Conservation (phyloP, 352 stramenopile species). For the Plasmopara muralis region DNA sequence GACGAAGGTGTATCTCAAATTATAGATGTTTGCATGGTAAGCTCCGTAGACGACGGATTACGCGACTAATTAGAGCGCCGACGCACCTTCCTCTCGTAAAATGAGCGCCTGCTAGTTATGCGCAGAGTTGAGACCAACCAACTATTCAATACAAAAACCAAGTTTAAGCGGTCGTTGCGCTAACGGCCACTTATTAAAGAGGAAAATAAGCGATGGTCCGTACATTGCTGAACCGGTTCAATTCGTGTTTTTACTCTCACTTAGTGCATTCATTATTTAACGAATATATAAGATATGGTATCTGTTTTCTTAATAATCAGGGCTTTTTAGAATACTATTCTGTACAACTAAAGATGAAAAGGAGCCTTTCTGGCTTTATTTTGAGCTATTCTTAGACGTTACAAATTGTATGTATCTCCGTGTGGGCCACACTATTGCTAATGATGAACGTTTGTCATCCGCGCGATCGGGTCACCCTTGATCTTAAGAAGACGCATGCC, state of each 20-base stretch:
- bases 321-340: no score
- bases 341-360: no score
- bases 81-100: slow-evolving; percentile 51
- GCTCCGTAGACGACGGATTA: slow-evolving; percentile 7
- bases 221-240: slow-evolving; percentile 19
- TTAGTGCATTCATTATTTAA: no score
- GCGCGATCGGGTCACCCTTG: slow-evolving; percentile 3
- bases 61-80: slow-evolving; percentile 3
- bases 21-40: not conserved
- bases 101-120: slow-evolving; percentile 28
- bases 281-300: no score
- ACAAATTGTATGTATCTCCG: no score
- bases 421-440: no score
- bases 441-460: slow-evolving; percentile 18
- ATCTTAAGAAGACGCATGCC: no score
- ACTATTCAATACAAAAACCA: slow-evolving; percentile 17
- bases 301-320: no score
- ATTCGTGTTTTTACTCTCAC: not conserved
- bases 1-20: not conserved
- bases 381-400: no score
- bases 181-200: slow-evolving; percentile 29
- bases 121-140: slow-evolving; percentile 26
- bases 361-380: no score
- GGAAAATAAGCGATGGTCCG: slow-evolving; percentile 13
- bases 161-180: slow-evolving; percentile 10